Base-by-base conservation (phyloP, 352 stramenopile species). In the Pythium phragmitis region DNA sequence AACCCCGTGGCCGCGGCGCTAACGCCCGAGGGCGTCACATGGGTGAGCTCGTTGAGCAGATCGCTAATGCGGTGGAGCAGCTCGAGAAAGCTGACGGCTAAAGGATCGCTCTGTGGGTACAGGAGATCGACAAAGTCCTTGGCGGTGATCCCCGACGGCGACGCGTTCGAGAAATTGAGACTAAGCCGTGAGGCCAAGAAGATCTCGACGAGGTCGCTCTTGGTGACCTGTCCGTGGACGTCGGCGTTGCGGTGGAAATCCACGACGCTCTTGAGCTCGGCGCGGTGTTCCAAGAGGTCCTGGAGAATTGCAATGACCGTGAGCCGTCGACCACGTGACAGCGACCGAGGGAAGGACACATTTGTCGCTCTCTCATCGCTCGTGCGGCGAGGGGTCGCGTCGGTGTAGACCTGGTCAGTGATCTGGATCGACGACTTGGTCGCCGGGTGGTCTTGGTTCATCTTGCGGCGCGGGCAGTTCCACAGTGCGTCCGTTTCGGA, bases 241-340 rank as follows among this genome's bases (percentile, higher is more conserved):
- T 88, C 80, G 9, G 80, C 70, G 26, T 76, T 65, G 4, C 75
- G 80, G 45, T 91, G 77, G 28, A 91, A 60, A 45, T 91, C 82
- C 30, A 92, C 73, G 4, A 82, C 80, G 37, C 71, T 88, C 61
- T 92, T 92, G 17, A 92, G 68, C 19, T 91, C 82, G 19, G 78
- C 74, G 8, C 84, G 84, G 30, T 78, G 76, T 48, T 92, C 84
- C 0, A 92, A 70, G 23, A 92, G 58, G 65, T 91, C 82, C 28
- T 92, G 78, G 6, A 92, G 65, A 16, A 91, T 77, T 3, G 72
- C 68, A 28, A 92, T 74, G 17, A 87, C 45, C 11, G 73, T 69
- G 6, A 87, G 56, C 2, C 65, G 64, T 16, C 65, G 65, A 0
- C 65, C 65, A 37, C 65, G 65, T 4, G 46, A 36, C 42, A 59